Base-by-base conservation (phyloP, 352 stramenopile genomes). In the Pythium monospermum region DNA sequence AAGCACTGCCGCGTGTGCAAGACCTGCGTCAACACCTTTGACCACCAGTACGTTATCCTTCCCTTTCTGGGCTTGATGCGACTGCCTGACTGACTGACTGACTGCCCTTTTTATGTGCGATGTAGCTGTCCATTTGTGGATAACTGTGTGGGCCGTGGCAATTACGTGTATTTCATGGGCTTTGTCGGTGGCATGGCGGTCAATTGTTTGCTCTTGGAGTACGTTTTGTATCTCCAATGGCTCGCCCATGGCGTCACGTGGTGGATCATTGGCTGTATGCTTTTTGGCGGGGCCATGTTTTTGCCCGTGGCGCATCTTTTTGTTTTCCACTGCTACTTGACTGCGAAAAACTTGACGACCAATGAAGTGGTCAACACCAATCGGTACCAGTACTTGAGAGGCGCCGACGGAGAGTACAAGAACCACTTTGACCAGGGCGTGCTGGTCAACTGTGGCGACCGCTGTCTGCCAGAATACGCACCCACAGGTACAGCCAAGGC, bases 101-200 rank as follows among this genome's bases (percentile, higher is more conserved):
- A 19, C 19, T 26, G 25, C 16, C 36, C 15, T 54, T 25, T 43
- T 43, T 59, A 15, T 57, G 4, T 39, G n/a, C n/a, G n/a, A 25
- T 44, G 36, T 64, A 87, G 82, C 68, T 98, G 96, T 49, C 96
- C 96, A 16, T 99, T 97, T 74, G 86, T 99, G 10, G 98, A 99
- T 76, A 99, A 99, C 70, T 99, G 96, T 57, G 88, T 99, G 2
- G 97, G 96, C 22, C 92, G 97, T 39, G 83, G 91, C 59, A 99
- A 99, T 71, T 97, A 99, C 70, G 96, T 98, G 53, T 64, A 62
- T 35, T 94, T 94, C 38, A 56, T 91, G 33, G 59, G 69, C 6
- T 94, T 90, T 43, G 62, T 87, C 4, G 56, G 31, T 19, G 58
- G 65, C 33, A 59, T 91, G 42, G 33, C 60, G 4, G 3, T 87